These are phyloP conservation scores for Xylaria digitata DNA, from an alignment of 2,329 filamentous ascomycete genomes.

Conservation along the genomic window DNA sequence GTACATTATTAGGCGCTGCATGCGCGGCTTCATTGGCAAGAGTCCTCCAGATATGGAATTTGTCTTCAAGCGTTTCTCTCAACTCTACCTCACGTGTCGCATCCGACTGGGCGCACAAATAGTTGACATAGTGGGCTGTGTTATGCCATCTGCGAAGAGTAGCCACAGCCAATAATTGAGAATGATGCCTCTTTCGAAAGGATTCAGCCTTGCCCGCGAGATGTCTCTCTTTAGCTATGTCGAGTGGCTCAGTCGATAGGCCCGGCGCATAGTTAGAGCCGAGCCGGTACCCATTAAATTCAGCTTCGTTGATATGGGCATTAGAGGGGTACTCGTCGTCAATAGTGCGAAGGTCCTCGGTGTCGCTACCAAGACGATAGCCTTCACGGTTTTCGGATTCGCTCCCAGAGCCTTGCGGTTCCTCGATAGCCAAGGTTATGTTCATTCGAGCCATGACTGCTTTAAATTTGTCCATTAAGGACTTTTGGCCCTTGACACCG, in stretches of 20 bases:
- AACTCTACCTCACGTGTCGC: conserved; percentile 44
- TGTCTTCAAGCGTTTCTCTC: conserved; percentile 40
- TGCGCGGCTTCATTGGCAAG: conserved; percentile 41
- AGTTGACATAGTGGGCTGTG: conserved; percentile 41
- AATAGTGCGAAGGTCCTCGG: conserved; percentile 36
- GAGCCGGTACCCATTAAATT: conserved; percentile 19
- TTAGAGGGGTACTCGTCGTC: conserved; percentile 38
- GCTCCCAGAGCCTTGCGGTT: conserved; percentile 7
- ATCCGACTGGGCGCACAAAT: conserved; percentile 42
- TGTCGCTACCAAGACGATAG: conserved; percentile 1
- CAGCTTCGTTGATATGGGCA: conserved; percentile 12
- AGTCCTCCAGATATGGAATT: conserved; percentile 46
- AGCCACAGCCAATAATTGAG: conserved; percentile 43
- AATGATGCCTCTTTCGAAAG: conserved; percentile 45
- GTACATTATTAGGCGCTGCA: conserved; percentile 39
- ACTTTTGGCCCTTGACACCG: conserved; percentile 66
- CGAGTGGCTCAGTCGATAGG: conserved; percentile 13
- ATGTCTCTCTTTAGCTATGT: conserved; percentile 29
- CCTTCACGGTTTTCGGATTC: conserved; percentile 47
- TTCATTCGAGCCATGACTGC: conserved; percentile 74
- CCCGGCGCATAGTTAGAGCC: conserved; percentile 4
- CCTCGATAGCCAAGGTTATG: conserved; percentile 74
- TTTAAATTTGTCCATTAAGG: conserved; percentile 76
- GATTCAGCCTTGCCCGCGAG: conserved; percentile 42
- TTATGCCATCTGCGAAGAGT: conserved; percentile 47